Conservation (phyloP, 306 rosid genomes). For the Pueraria montana region DNA sequence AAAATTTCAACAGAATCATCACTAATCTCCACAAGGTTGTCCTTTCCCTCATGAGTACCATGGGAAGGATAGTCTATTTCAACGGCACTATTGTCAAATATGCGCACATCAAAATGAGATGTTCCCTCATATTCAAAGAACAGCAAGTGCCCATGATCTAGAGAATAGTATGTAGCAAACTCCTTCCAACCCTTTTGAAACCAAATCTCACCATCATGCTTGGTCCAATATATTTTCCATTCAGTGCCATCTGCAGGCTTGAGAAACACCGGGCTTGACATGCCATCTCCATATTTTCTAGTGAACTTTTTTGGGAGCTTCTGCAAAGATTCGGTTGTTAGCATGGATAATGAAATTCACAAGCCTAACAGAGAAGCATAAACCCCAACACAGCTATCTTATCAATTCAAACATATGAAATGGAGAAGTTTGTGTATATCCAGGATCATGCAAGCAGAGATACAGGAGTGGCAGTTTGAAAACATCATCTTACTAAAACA, state of each 20-base stretch:
- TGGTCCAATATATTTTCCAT: background rate
- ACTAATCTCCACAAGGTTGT: background rate
- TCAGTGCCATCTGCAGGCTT: background rate
- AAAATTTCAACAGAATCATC: slow-evolving; percentile 16
- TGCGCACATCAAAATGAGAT: slow-evolving; percentile 12
- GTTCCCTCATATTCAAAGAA: slow-evolving; percentile 23
- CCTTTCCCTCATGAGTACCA: background rate
- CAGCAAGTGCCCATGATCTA: slow-evolving; percentile 24
- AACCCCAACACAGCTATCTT: background rate
- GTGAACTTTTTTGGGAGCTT: background rate
- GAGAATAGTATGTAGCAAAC: slow-evolving; percentile 2
- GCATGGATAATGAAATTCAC: background rate
- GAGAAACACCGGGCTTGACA: background rate
- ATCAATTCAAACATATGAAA: background rate
- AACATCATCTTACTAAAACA: too few relatives aligned
- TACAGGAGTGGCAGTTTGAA: background rate
- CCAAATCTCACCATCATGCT: background rate
- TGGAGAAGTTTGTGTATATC: background rate
- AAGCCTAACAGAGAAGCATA: background rate
- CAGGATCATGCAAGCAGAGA: background rate
- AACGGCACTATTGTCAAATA: slow-evolving; percentile 29
- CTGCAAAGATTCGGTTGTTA: background rate
- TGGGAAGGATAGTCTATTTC: slow-evolving; percentile 42
- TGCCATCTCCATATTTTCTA: background rate
- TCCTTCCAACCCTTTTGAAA: slow-evolving; percentile 12